These are phyloP conservation scores for Skeletonema grethae DNA, from an alignment of 108 stramenopile species.

Conservation along the genomic window DNA sequence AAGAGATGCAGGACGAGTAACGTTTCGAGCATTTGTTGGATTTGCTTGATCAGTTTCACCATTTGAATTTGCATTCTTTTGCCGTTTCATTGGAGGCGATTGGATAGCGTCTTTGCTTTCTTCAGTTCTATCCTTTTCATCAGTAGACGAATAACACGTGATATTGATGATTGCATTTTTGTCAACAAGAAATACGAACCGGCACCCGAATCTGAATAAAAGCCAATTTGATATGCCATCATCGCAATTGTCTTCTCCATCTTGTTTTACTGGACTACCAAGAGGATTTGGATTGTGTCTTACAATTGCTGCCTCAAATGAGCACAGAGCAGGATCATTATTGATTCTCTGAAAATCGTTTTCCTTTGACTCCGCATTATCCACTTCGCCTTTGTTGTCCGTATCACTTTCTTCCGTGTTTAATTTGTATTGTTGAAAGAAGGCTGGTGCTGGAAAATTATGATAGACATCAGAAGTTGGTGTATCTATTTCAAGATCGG, in stretches of 20 bases:
- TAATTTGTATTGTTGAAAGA: constrained; percentile 1
- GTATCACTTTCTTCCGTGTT: not conserved
- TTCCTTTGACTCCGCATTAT: not conserved
- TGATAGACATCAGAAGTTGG: not conserved
- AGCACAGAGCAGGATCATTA: constrained; percentile 40
- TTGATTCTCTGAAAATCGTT: constrained; percentile 9
- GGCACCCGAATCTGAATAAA: constrained; percentile 29
- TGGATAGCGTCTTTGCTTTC: constrained; percentile 2
- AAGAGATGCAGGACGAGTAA: constrained; percentile 11
- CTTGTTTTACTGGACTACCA: not conserved
- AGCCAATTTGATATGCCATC: constrained; percentile 18
- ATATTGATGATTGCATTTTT: constrained; percentile 17
- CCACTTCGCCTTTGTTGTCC: too few relatives aligned
- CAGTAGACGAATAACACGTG: constrained; percentile 8
- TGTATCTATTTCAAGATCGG: not conserved
- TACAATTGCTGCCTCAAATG: constrained; percentile 37
- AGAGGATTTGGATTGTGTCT: constrained; percentile 5
- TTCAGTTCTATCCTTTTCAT: constrained; percentile 2
- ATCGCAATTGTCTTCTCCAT: not conserved
- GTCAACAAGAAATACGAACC: constrained; percentile 34
- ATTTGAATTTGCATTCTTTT: constrained; percentile 9
- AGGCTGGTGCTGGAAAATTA: constrained; percentile 4
- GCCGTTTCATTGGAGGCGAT: not conserved
- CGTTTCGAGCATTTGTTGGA: not conserved
- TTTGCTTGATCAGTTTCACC: constrained; percentile 11